Base-by-base conservation (phyloP, 495 filamentous ascomycete genomes). In the Penicillium pulvis region DNA sequence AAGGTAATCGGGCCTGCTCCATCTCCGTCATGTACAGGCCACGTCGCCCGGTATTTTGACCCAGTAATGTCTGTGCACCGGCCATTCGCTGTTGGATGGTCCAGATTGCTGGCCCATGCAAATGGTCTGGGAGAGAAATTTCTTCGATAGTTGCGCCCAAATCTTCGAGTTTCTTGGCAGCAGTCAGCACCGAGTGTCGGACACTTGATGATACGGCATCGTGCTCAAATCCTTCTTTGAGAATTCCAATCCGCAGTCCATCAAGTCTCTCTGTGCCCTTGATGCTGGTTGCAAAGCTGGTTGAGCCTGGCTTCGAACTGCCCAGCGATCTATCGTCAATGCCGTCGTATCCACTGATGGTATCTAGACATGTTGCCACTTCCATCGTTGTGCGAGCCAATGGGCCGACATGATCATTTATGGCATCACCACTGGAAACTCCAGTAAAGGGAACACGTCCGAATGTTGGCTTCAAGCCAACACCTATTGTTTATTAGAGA, bases 301-400 rank as follows among this genome's bases (percentile, higher is more conserved):
- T 78, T 0, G 80, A 76, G 1, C 70, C 72, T 17, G 78, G 80
- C 43, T 72, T 71, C 9, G 77, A 69, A 51, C 75, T 70, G n/a
- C 73, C 63, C n/a, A 79, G 11, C 39, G 76, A 75, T 8, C 80
- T 71, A 59, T 85, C 83, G 59, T 87, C 84, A 44, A 84, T 81
- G 3, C 79, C 80, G 57, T 87, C 84, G 23, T 75, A 75, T 8
- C 83, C 84, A 30, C 78, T 75, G 51, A 87, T 79, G 0, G 71
- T 76, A 56, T 85, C 75, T 12, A 85, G 71, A 17, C 82, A 74
- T 24, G 65, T 51, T 7, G 84, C 83, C 51, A 71, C 71, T 19
- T 87, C 84, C 19, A 79, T 64, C 0, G 80, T 78, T 6, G 62
- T 82, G 35, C 66, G 73, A 6, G 81, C 67, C 68, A 85, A 77